Base-by-base conservation (phyloP, 306 rosid species). In the Calophaca sinica region DNA sequence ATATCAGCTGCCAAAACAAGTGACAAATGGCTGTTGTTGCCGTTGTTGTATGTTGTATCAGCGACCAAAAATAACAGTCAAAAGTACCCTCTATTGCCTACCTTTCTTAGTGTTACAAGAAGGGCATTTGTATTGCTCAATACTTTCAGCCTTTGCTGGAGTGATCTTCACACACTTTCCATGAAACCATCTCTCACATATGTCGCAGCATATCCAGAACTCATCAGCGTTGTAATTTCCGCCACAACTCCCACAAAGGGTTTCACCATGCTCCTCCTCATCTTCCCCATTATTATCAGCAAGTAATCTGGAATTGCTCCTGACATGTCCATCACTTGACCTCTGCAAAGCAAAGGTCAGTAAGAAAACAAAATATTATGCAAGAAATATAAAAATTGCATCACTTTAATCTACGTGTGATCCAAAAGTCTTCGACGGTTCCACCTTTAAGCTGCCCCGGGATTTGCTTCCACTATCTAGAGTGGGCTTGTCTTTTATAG, bases 71-170 rank as follows among this genome's bases (percentile, higher is more conserved):
- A 1, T 50, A 50, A 11, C 12, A 13, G 26, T 50, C 55, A 4
- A 5, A 50, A 50, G 55, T 13, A 50, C 28, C 28, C 15, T 1
- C 79, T 83, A 74, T 68, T 60, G 87, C 62, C 66, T 84, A 68
- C 86, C 76, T 50, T 13, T 50, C 26, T 50, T 42, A 2, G 48
- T 42, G 48, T 42, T 42, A 42, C 48, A 42, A 42, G 48, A 42
- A 42, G 48, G 48, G 48, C 48, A 42, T 42, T 42, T 42, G 48
- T 42, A 42, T 42, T 42, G 48, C 48, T 42, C 48, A 42, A 42
- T 42, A 42, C 48, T 42, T 42, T 42, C 48, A 42, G 48, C 48
- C 48, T 42, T 42, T 8, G 48, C 48, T 7, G 48, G 48, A 7
- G 48, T 42, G 48, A 42, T 42, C 48, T 42, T 42, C 48, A 42